Percentiles rank a stretch among this genome's conserved stretches.
Conservation (phyloP, 495 filamentous ascomycete species). For the Penicillium dipodomyicola region DNA sequence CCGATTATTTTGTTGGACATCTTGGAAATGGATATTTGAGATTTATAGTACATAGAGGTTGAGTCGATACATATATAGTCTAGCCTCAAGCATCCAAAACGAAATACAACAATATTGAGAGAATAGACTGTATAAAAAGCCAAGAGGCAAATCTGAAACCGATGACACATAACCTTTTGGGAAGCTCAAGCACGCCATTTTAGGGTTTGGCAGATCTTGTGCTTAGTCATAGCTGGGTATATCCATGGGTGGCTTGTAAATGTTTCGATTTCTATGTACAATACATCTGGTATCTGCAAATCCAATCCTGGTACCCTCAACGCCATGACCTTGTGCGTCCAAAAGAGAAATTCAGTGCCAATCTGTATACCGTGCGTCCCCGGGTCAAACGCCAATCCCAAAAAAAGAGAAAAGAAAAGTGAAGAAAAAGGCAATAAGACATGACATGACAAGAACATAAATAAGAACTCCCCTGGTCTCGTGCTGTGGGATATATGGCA, state of each 20-base stretch:
- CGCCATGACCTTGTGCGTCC: slow-evolving; percentile 15
- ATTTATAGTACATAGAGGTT: neutral
- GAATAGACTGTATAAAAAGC: neutral
- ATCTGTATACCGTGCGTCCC: slow-evolving; percentile 31
- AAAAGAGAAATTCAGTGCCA: slow-evolving; percentile 25
- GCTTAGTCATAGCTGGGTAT: too few species aligned
- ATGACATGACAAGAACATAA: slow-evolving; percentile 8
- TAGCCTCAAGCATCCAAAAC: neutral
- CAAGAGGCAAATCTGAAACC: neutral
- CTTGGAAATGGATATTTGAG: neutral
- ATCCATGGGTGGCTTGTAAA: neutral
- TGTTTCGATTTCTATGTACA: slow-evolving; percentile 31
- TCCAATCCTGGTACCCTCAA: slow-evolving; percentile 10
- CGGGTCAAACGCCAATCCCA: slow-evolving; percentile 27
- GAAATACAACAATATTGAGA: neutral
- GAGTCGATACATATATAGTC: neutral
- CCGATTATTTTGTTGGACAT: neutral
- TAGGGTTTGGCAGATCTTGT: neutral
- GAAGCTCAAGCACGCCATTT: slow-evolving; percentile 2
- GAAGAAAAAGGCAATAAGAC: slow-evolving; percentile 4
- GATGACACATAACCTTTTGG: neutral
- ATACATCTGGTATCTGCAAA: slow-evolving; percentile 24
- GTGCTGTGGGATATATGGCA: slow-evolving; percentile 30
- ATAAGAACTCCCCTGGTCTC: slow-evolving; percentile 18
- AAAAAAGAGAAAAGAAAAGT: slow-evolving; percentile 15